A percentile compares a stretch with the other conserved stretches of the same genome.
Evolutionary conservation across 768 basidiomycete species (phyloP).

Genomic region (Macrolepiota dolichaula): DNA sequence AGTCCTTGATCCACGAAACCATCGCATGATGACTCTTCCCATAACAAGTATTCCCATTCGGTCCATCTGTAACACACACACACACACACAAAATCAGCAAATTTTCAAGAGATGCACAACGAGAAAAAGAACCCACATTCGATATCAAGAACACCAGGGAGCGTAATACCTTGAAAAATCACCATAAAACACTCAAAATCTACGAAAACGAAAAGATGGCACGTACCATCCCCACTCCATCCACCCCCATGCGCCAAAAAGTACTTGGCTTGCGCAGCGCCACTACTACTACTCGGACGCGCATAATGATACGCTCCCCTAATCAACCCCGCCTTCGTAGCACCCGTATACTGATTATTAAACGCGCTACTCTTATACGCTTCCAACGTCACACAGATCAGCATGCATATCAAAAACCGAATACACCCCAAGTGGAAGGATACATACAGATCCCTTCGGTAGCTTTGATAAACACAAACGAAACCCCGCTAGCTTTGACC

Average conservation of each 20-base stretch:
- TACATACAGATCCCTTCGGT: conserved; percentile 56
- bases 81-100: too few relatives aligned
- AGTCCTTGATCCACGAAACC: conserved; percentile 61
- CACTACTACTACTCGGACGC: conserved; percentile 24
- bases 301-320: conserved; percentile 66
- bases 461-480: conserved; percentile 65
- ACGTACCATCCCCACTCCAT: conserved; percentile 40
- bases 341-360: conserved; percentile 39
- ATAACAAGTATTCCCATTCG: conserved; percentile 50
- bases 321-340: conserved; percentile 52
- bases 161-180: conserved; percentile 37
- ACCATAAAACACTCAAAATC: not conserved
- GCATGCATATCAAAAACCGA: not conserved
- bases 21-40: conserved; percentile 48
- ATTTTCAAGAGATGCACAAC: too few relatives aligned
- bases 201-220: not conserved
- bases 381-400: not conserved
- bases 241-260: conserved; percentile 53
- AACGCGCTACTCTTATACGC: not conserved
- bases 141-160: conserved; percentile 63
- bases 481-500: conserved; percentile 46
- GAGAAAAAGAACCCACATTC: conserved; percentile 43
- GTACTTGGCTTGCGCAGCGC: conserved; percentile 56
- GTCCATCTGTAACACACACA: too few relatives aligned
- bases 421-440: too few relatives aligned